Conservation (phyloP, 495 filamentous ascomycete genomes). For the Pyronema omphalodes region DNA sequence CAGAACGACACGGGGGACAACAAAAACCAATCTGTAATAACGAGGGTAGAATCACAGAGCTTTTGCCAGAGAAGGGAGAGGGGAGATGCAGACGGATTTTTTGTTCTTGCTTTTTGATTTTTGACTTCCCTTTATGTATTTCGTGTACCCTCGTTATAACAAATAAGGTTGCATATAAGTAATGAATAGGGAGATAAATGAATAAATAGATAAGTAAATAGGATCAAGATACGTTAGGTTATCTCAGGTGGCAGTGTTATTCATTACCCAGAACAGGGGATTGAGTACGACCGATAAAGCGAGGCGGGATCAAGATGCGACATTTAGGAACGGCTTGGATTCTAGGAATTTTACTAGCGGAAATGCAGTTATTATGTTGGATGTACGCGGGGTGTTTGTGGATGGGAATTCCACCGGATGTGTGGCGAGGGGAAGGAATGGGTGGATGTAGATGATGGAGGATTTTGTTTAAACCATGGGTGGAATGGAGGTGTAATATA, state of each 20-base stretch:
- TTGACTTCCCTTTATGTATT: no score
- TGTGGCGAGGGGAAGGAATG: neutral
- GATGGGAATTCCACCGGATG: neutral
- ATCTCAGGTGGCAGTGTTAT: constrained; percentile 44
- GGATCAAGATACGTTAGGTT: constrained; percentile 44
- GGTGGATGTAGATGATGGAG: constrained; percentile 10
- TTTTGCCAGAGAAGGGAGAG: no score
- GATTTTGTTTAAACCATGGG: constrained; percentile 6
- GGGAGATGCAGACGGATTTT: no score
- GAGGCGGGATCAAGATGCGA: constrained; percentile 36
- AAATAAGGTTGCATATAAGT: no score
- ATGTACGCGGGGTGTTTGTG: constrained; percentile 14
- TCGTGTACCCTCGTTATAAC: no score
- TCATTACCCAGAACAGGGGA: constrained; percentile 37
- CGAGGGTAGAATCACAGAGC: no score
- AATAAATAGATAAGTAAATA: no score
- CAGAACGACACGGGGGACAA: no score
- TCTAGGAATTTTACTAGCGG: constrained; percentile 11
- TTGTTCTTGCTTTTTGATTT: no score
- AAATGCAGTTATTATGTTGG: constrained; percentile 12
- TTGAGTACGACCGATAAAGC: constrained; percentile 37
- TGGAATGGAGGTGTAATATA: neutral
- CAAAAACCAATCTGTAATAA: no score
- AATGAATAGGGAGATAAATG: no score
- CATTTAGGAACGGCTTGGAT: constrained; percentile 29